Evolutionary conservation across 169 alveolate genomes (phyloP).

Genomic region (Plasmodium billcollinsi): DNA sequence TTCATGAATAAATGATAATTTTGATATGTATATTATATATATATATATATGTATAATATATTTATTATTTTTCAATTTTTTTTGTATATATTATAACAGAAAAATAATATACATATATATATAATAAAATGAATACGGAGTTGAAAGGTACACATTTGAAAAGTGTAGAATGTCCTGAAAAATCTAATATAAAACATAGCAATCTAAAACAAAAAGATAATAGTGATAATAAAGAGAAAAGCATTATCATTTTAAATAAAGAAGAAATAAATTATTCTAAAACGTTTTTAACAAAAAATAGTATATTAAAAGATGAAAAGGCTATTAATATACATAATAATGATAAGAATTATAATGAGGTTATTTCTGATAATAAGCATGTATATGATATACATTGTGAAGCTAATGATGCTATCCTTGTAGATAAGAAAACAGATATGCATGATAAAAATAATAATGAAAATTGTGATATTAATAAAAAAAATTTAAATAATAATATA

Average conservation of each 20-base stretch:
- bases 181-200: background rate
- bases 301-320: background rate
- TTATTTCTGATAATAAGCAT: background rate
- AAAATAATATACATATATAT: background rate
- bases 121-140: background rate
- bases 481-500: background rate
- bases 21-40: no score
- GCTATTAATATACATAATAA: no score
- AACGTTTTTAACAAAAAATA: background rate
- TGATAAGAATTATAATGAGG: conserved; percentile 2
- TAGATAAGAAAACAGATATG: background rate
- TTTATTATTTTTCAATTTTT: no score
- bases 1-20: no score
- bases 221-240: conserved; percentile 12
- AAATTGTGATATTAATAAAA: conserved; percentile 8
- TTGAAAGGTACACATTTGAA: conserved; percentile 2
- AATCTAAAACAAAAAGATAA: background rate
- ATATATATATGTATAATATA: no score
- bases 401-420: no score
- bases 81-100: no score
- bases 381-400: background rate
- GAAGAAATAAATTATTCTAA: conserved; percentile 11
- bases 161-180: background rate
- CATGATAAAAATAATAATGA: background rate
- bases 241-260: conserved; percentile 1